phyloP scores from a whole-genome alignment of 1,284 basidiomycete genomes.

The Malassezia yamatoensis region DNA sequence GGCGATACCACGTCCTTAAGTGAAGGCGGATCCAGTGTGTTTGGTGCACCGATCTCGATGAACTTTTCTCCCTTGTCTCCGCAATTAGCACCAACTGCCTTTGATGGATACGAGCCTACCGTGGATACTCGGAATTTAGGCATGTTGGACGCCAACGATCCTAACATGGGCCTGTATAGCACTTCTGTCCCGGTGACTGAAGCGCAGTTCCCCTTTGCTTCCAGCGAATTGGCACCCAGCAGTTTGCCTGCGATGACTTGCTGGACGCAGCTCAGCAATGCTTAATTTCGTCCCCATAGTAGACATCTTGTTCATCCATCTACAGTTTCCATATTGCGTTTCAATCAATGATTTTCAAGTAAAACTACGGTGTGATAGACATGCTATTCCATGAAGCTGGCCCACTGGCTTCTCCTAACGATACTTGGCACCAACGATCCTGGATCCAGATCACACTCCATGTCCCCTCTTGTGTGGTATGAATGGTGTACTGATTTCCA shows the following conservation, averaged over 20 bases:
- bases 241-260: conserved; percentile 13
- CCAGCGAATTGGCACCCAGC: conserved; percentile 13
- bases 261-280: conserved; percentile 10
- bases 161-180: conserved; percentile 8
- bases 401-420: conserved; percentile 30
- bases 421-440: conserved; percentile 60
- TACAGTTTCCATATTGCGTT: no score
- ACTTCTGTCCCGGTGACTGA: conserved; percentile 10
- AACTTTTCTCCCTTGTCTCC: conserved; percentile 14
- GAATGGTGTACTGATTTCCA: conserved; percentile 69
- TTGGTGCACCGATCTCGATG: conserved; percentile 1
- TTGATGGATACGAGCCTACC: conserved; percentile 7
- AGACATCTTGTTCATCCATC: no score
- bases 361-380: no score
- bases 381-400: conserved; percentile 10
- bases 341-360: no score
- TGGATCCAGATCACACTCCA: conserved; percentile 85
- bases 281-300: no score
- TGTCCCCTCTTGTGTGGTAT: conserved; percentile 75
- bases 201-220: background rate
- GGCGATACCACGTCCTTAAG: conserved; percentile 8
- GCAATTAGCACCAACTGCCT: conserved; percentile 10
- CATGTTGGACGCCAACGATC: background rate
- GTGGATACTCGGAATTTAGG: background rate
- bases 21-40: background rate